Base-by-base conservation (phyloP, 2,329 filamentous ascomycete genomes). In the Hypoxylon sp. region DNA sequence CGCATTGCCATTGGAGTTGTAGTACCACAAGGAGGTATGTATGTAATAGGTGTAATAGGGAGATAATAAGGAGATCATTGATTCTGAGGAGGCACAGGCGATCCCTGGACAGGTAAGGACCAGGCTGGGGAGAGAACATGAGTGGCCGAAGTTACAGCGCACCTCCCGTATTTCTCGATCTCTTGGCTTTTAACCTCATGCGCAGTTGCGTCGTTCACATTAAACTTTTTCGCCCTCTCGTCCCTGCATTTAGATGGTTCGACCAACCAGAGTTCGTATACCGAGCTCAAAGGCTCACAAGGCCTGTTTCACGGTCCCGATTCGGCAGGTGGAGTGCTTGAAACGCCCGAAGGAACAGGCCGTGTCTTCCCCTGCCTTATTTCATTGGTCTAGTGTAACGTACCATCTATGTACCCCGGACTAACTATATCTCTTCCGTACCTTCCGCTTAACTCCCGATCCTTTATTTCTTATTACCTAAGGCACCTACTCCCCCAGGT, bases 291-390 rank as follows among this genome's bases (percentile, higher is more conserved):
- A 56, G 52, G 51, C 46, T 46, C 38, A 28, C 43, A 30, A 57
- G 57, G 21, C 53, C 48, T 63, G 69, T 73, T 72, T 63, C 61
- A 72, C 53, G 38, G 19, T 48, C 75, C 70, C 32, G 49, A 75
- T 75, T 25, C 50, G 73, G 74, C 65, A 76, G 74, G 75, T 72
- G 68, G 73, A 66, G 70, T 48, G 49, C 58, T 66, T 76, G 75
- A 75, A 75, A 75, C 73, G 66, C 52, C 56, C 59, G 65, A 67
- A 74, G 72, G 71, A 73, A 65, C 56, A 46, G 46, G 43, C 49
- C 49, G 62, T 60, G 28, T 45, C 23, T 53, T 21, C 28, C 21
- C 28, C 21, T 57, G 19, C 41, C 53, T 36, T 53, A 62, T 60
- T 53, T 56, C 34, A 70, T 63, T 67, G 60, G 63, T 50, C 45